Base-by-base conservation (phyloP, 768 basidiomycete genomes). In the Phlebiopsis flavidoalba region DNA sequence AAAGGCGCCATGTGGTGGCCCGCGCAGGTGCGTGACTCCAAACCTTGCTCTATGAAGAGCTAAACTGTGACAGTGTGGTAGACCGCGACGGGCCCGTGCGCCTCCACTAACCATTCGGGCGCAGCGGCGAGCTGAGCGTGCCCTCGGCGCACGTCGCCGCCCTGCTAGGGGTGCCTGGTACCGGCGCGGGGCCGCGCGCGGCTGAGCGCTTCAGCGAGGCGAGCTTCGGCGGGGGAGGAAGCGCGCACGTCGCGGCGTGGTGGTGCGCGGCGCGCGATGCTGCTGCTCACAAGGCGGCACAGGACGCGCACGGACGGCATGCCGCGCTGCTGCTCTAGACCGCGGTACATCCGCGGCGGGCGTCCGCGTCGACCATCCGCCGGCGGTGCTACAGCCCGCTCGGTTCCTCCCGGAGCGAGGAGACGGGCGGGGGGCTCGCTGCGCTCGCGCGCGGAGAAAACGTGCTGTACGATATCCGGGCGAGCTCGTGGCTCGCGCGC, bases 1-100 rank as follows among this genome's bases (percentile, higher is more conserved):
- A n/a, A n/a, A 1, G 53, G 58, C 17, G 63, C 66, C 11, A 59
- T 83, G 43, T 91, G 89, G 89, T 91, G 89, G 89, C 89, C 89
- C 21, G 86, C 78, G 31, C 79, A 80, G 76, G 89, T 89, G 66
- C 64, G 76, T 24, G 47, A 48, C 54, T 59, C 52, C 3, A 37
- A 43, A 55, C 37, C 36, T 55, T 21, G 45, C 60, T 65, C 35
- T 4, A 43, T 43, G 40, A 43, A 43, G 11, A 3, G 11, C n/a
- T n/a, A n/a, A n/a, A n/a, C n/a, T 52, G 8, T 54, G 49, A 55
- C 35, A 63, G 70, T n/a, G 64, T 61, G 60, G 21, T 50, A 71
- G 69, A 58, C 24, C 59, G 60, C 68, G 48, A 63, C 61, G 61
- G 67, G 69, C 62, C 73, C 17, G 50, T 72, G 63, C 60, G 71